phyloP scores from a whole-genome alignment of 257 asterid genomes.

The Schizonepeta tenuifolia region DNA sequence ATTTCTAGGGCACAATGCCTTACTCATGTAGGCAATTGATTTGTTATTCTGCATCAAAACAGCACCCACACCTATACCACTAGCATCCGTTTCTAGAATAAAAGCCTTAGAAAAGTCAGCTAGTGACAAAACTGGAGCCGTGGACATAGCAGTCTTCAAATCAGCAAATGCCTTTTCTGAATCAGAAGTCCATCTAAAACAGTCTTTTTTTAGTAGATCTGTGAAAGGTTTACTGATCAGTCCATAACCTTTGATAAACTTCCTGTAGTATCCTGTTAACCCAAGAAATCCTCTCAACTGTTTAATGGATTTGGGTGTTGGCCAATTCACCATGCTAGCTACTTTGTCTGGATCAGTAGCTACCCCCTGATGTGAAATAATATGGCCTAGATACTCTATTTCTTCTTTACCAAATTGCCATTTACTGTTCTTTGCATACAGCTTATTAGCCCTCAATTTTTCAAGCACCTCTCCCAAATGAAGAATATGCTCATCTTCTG shows the following conservation, averaged over 20 bases:
- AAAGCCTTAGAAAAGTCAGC: not conserved
- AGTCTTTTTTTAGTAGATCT: not conserved
- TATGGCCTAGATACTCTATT: not conserved
- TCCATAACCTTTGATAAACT: not conserved
- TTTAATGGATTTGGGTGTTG: not conserved
- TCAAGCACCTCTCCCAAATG: not conserved
- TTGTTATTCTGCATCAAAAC: not conserved
- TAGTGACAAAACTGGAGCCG: not conserved
- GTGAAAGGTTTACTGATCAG: not conserved
- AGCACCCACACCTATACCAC: not conserved
- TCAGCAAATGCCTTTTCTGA: not conserved
- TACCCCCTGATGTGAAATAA: not conserved
- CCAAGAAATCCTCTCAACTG: not conserved
- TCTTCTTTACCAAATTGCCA: not conserved
- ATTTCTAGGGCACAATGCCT: not conserved
- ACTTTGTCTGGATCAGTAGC: not conserved
- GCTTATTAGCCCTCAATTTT: not conserved
- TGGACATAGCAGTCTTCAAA: not conserved
- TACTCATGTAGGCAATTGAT: not conserved
- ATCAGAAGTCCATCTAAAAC: not conserved
- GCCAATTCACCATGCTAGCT: not conserved
- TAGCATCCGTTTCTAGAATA: too few relatives aligned
- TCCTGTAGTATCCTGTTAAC: not conserved
- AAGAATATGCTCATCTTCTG: not conserved
- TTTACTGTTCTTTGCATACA: not conserved